These are phyloP conservation scores for Exophiala dermatitidis DNA, from an alignment of 2,329 filamentous ascomycete species.

Conservation along the genomic window DNA sequence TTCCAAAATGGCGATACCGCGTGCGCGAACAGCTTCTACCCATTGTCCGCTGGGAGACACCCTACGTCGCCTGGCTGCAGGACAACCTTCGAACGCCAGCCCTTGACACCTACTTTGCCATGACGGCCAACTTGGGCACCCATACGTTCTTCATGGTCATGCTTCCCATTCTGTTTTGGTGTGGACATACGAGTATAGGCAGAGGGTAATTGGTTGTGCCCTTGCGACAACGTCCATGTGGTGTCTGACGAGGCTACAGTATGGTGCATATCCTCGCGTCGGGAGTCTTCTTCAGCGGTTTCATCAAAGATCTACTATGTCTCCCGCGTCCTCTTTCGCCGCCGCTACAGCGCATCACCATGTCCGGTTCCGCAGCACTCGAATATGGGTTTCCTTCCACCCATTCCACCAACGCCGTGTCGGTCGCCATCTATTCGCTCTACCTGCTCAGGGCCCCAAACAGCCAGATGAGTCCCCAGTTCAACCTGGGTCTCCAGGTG, in stretches of 20 bases:
- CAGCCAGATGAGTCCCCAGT: slow-evolving; percentile 48
- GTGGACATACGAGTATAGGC: slow-evolving; percentile 74
- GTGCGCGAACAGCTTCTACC: slow-evolving; percentile 76
- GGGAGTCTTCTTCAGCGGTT: slow-evolving; percentile 82
- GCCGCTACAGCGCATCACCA: slow-evolving; percentile 86
- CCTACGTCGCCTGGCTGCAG: slow-evolving; percentile 84
- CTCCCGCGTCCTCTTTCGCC: slow-evolving; percentile 86
- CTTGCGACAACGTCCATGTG: background rate
- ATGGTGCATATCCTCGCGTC: slow-evolving; percentile 65
- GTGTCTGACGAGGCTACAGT: slow-evolving; percentile 29
- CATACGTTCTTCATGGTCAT: slow-evolving; percentile 99
- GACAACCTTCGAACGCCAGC: slow-evolving; percentile 69
- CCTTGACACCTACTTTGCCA: slow-evolving; percentile 93
- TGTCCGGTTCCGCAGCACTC: slow-evolving; percentile 89
- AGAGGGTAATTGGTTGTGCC: slow-evolving; percentile 58
- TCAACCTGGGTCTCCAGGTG: slow-evolving; percentile 57
- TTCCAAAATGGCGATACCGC: slow-evolving; percentile 82
- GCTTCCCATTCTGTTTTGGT: slow-evolving; percentile 94
- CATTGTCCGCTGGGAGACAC: slow-evolving; percentile 88
- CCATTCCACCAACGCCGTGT: slow-evolving; percentile 93
- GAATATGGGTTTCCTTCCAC: slow-evolving; percentile 98
- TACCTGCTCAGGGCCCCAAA: slow-evolving; percentile 51
- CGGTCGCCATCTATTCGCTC: slow-evolving; percentile 78
- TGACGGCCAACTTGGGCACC: slow-evolving; percentile 90
- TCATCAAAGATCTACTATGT: slow-evolving; percentile 89